A percentile compares a stretch with the other conserved stretches of the same genome.
These are phyloP conservation scores for Exophiala alcalophila DNA, from an alignment of 2,329 filamentous ascomycete species.

Conservation along the genomic window DNA sequence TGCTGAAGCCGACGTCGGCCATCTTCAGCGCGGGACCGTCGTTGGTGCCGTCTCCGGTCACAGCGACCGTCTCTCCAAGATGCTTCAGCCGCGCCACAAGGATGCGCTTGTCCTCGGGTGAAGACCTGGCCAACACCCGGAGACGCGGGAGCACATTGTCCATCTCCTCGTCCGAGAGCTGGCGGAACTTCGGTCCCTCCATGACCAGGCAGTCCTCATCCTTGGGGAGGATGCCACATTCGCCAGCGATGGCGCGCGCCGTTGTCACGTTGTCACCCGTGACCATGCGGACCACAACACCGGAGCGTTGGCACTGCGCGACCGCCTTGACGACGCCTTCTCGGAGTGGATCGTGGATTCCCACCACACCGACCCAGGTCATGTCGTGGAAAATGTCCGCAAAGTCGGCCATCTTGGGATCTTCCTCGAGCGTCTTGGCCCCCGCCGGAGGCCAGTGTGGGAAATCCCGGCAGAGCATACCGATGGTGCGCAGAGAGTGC, in stretches of 20 bases:
- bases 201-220: slow-evolving; percentile 59
- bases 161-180: slow-evolving; percentile 59
- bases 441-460: slow-evolving; percentile 63
- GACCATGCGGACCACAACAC: slow-evolving; percentile 71
- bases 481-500: slow-evolving; percentile 70
- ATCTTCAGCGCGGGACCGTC: slow-evolving; percentile 64
- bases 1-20: slow-evolving; percentile 66
- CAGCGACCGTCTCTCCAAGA: slow-evolving; percentile 61
- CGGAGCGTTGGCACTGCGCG: slow-evolving; percentile 62
- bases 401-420: slow-evolving; percentile 62
- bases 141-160: slow-evolving; percentile 57
- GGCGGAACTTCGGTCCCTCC: slow-evolving; percentile 66
- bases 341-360: slow-evolving; percentile 72
- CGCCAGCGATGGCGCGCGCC: slow-evolving; percentile 67
- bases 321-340: slow-evolving; percentile 67
- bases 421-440: slow-evolving; percentile 57
- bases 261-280: slow-evolving; percentile 71
- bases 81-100: slow-evolving; percentile 60
- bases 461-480: slow-evolving; percentile 70
- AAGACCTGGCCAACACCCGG: slow-evolving; percentile 63
- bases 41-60: slow-evolving; percentile 65
- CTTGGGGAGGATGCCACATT: slow-evolving; percentile 64
- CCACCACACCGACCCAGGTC: slow-evolving; percentile 69
- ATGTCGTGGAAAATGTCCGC: slow-evolving; percentile 68
- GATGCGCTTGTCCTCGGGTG: slow-evolving; percentile 65